These are phyloP conservation scores for Dimocarpus longan DNA, from an alignment of 345 rosid genomes.

Conservation along the genomic window DNA sequence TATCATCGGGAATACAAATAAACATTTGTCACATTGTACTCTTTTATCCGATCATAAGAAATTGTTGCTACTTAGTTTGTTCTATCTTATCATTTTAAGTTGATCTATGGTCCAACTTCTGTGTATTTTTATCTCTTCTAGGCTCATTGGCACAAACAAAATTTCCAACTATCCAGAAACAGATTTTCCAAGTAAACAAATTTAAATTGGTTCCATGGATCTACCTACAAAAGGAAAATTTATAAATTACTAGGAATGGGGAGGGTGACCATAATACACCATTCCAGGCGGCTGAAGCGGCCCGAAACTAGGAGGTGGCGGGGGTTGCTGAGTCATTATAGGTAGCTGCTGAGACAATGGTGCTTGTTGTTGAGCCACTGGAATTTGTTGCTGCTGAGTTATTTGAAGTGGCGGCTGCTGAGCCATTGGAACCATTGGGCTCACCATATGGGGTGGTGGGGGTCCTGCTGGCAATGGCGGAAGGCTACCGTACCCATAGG, in stretches of 20 bases:
- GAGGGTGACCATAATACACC: conserved; percentile 61
- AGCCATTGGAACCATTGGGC: conserved; percentile 49
- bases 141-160: conserved; percentile 19
- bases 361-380: conserved; percentile 30
- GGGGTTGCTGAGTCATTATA: conserved; percentile 41
- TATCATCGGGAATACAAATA: neutral
- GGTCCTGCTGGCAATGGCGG: conserved; percentile 65
- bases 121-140: conserved; percentile 2
- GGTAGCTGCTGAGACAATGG: conserved; percentile 32
- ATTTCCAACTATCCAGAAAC: conserved; percentile 19
- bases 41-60: neutral
- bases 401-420: conserved; percentile 43
- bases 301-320: conserved; percentile 56
- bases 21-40: neutral
- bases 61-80: neutral
- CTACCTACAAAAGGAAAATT: conserved; percentile 22
- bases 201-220: conserved; percentile 19
- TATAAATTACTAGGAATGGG: conserved; percentile 52
- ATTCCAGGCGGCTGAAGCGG: conserved; percentile 75
- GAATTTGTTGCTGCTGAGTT: conserved; percentile 46
- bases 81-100: neutral
- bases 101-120: conserved; percentile 16
- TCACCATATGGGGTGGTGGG: conserved; percentile 53
- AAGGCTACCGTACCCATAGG: conserved; percentile 60
- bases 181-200: conserved; percentile 6